These are phyloP conservation scores for Laburnicola sp. DNA, from an alignment of 2,329 filamentous ascomycete species.

Conservation along the genomic window DNA sequence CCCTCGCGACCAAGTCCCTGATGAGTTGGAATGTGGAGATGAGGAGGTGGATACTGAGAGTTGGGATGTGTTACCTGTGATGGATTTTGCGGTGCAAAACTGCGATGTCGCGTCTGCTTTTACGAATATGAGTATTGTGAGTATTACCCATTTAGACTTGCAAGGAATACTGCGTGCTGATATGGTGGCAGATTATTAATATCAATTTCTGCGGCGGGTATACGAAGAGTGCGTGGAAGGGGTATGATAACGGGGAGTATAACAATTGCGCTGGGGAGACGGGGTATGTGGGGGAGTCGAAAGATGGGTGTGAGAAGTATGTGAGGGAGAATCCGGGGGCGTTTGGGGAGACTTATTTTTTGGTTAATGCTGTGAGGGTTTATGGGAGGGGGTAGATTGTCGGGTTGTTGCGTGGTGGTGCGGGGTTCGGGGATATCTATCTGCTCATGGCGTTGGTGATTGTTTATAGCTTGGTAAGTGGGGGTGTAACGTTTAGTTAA, in stretches of 20 bases:
- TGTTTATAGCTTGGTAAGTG: too few species aligned
- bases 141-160: neutral
- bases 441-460: too few species aligned
- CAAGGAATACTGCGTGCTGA: neutral
- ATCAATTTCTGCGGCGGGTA: slow-evolving; percentile 53
- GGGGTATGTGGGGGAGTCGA: slow-evolving; percentile 45
- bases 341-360: slow-evolving; percentile 27
- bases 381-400: slow-evolving; percentile 2
- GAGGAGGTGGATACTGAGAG: slow-evolving; percentile 45
- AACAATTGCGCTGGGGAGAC: slow-evolving; percentile 15
- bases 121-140: slow-evolving; percentile 23
- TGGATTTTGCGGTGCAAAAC: slow-evolving; percentile 36
- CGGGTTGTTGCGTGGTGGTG: too few species aligned
- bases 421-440: too few species aligned
- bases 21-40: slow-evolving; percentile 48
- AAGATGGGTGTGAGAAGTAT: slow-evolving; percentile 37
- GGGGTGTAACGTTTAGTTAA: too few species aligned
- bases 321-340: slow-evolving; percentile 23
- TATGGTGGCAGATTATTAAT: slow-evolving; percentile 44
- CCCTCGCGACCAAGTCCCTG: slow-evolving; percentile 48
- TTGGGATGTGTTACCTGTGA: slow-evolving; percentile 1
- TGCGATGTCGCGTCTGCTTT: slow-evolving; percentile 50
- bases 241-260: slow-evolving; percentile 44
- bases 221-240: slow-evolving; percentile 49
- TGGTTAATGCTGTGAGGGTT: slow-evolving; percentile 20